These are phyloP conservation scores for Lactarius sp. DNA, from an alignment of 768 basidiomycete species.

Conservation along the genomic window DNA sequence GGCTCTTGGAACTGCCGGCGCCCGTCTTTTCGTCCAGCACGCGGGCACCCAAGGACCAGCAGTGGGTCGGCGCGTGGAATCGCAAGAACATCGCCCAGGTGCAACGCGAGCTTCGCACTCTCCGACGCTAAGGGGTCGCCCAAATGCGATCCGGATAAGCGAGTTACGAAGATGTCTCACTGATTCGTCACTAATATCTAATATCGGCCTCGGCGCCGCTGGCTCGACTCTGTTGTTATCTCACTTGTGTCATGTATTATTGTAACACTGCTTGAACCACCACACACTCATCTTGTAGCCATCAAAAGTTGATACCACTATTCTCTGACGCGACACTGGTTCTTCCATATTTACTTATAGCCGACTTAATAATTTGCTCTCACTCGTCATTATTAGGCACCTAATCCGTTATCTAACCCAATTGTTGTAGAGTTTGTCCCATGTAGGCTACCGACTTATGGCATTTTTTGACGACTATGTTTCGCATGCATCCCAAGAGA, in stretches of 20 bases:
- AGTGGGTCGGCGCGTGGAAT: slow-evolving; percentile 26
- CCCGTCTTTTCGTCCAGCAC: slow-evolving; percentile 20
- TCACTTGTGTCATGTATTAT: not conserved
- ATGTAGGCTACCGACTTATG: not conserved
- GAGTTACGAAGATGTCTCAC: not conserved
- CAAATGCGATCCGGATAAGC: not conserved
- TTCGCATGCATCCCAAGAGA: too few species aligned
- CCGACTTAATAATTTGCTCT: not conserved
- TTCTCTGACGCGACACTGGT: not conserved
- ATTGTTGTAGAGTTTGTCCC: too few species aligned
- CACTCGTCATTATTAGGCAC: not conserved
- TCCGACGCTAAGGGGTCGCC: slow-evolving; percentile 31
- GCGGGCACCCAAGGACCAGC: slow-evolving; percentile 19
- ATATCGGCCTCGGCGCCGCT: not conserved
- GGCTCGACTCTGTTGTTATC: not conserved
- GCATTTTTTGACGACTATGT: not conserved
- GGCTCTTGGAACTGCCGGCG: not conserved
- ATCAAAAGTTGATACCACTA: not conserved
- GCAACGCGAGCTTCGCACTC: slow-evolving; percentile 32
- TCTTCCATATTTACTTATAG: not conserved
- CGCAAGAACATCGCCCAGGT: slow-evolving; percentile 23
- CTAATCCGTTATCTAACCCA: not conserved
- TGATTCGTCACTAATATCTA: not conserved
- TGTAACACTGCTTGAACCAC: not conserved
- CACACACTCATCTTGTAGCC: not conserved